Evolutionary conservation across 176 grass and related monocot species (phyloP), one percentile per base, ranked within the genome.

Genomic region (Pharus latifolius): DNA sequence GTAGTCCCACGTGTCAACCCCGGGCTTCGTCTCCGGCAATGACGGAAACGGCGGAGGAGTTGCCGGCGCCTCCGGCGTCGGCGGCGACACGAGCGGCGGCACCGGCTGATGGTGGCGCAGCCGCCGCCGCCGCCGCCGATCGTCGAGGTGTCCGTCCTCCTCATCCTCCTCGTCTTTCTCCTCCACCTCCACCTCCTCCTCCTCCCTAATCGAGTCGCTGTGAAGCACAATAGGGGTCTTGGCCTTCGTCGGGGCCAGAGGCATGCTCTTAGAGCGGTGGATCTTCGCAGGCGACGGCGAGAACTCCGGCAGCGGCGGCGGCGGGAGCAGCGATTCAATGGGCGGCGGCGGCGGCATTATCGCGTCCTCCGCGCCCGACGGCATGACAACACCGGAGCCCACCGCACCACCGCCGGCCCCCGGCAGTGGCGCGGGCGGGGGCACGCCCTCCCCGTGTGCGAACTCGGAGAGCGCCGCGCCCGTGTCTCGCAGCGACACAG

Each of bases 251-350:
- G 85, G 80, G 12, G 86, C 78, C 48, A 97, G 22, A 33, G 95
- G 90, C 95, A 99, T 83, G 75, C 95, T 99, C 50, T 76, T 88
- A 27, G 95, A 99, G 15, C 95, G 83, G 61, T 94, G 78, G 20
- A 91, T 90, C 86, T 94, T 94, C 9, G 72, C 73, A 1, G 90
- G 95, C 15, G 87, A 91, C 0, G 90, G 84, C 18, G 95, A 99
- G 84, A 99, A 94, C 25, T 94, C 95, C 18, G 90, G 80, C 4
- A 90, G 54, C 3, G 91, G 91, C 29, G 91, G 91, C 31, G 91
- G 91, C 24, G 91, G 91, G 0, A 74, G 91, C 11, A 96, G 77
- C 46, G 87, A 34, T 6, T 90, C 87, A 25, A 95, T 67, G 13
- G 76, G 78, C 0, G 75, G 73, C 38, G 77, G 89, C 53, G 60